phyloP scores from a whole-genome alignment of 352 stramenopile genomes.

The Globisporangium nodosum region DNA sequence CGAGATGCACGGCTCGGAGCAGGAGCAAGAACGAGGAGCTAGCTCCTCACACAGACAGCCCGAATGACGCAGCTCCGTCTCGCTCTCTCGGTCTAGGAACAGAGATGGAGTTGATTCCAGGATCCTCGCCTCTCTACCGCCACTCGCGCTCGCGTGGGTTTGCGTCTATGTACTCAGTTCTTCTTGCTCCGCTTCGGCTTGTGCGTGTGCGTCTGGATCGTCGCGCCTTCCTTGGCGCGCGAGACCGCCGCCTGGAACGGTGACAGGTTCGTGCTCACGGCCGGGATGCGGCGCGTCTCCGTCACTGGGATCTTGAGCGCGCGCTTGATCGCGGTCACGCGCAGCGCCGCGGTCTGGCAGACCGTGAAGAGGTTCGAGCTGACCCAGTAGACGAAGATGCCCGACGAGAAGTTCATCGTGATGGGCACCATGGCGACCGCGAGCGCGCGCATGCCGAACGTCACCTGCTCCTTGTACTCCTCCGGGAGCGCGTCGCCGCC shows the following conservation, averaged over 20 bases:
- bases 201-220: slow-evolving; percentile 66
- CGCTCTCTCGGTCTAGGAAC: background rate
- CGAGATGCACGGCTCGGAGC: background rate
- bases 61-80: background rate
- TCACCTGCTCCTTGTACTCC: slow-evolving; percentile 68
- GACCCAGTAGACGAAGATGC: slow-evolving; percentile 86
- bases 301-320: slow-evolving; percentile 45
- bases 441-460: slow-evolving; percentile 74
- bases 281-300: slow-evolving; percentile 31
- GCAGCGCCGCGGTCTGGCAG: slow-evolving; percentile 50
- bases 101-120: background rate
- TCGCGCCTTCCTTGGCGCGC: slow-evolving; percentile 58
- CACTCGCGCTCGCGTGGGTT: background rate
- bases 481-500: slow-evolving; percentile 52
- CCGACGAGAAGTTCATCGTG: slow-evolving; percentile 81
- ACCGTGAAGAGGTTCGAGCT: slow-evolving; percentile 80
- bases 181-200: slow-evolving; percentile 48
- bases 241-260: slow-evolving; percentile 71
- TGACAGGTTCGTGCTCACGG: slow-evolving; percentile 29
- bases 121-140: background rate
- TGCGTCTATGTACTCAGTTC: slow-evolving; percentile 22
- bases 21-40: background rate
- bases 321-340: slow-evolving; percentile 47
- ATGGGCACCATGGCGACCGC: slow-evolving; percentile 67
- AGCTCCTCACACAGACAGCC: background rate